Evolutionary conservation across 148 eudicot genomes (phyloP).

Genomic region (Nyssa sinensis): DNA sequence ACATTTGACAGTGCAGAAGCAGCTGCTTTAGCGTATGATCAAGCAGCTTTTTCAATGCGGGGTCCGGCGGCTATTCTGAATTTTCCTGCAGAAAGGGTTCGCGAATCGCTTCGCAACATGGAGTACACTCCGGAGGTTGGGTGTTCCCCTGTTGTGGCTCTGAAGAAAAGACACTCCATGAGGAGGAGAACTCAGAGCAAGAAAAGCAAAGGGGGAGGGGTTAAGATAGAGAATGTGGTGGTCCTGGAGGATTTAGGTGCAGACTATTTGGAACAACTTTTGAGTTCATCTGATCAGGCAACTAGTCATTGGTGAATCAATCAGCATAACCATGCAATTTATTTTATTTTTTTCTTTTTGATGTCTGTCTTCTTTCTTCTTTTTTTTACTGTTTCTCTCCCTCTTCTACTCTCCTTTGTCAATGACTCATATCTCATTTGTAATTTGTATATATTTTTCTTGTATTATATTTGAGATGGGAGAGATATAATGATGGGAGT

Average conservation of each 20-base stretch:
- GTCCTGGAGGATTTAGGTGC: conserved; percentile 78
- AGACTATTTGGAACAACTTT: conserved; percentile 67
- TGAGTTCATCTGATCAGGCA: conserved; percentile 21
- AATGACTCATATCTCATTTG: background rate
- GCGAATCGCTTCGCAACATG: conserved; percentile 55
- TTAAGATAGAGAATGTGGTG: conserved; percentile 34
- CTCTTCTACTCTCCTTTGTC: background rate
- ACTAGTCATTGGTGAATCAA: background rate
- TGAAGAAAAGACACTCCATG: conserved; percentile 55
- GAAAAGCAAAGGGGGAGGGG: conserved; percentile 19
- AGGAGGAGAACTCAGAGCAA: conserved; percentile 35
- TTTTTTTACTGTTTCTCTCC: background rate
- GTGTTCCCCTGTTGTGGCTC: conserved; percentile 59
- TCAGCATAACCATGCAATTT: too few species aligned
- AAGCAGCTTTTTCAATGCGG: conserved; percentile 65
- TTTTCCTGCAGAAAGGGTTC: conserved; percentile 60
- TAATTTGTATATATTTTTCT: background rate
- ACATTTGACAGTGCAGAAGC: conserved; percentile 74
- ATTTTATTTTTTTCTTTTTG: background rate
- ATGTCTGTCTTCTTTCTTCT: background rate
- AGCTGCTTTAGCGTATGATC: conserved; percentile 74
- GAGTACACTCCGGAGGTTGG: conserved; percentile 31
- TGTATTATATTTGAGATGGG: conserved; percentile 12
- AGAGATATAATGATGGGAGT: conserved; percentile 1
- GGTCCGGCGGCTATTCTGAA: conserved; percentile 55